Evolutionary conservation across 768 basidiomycete genomes (phyloP), one percentile per base, ranked within the genome.

Genomic region (Hygrocybe coccinea): DNA sequence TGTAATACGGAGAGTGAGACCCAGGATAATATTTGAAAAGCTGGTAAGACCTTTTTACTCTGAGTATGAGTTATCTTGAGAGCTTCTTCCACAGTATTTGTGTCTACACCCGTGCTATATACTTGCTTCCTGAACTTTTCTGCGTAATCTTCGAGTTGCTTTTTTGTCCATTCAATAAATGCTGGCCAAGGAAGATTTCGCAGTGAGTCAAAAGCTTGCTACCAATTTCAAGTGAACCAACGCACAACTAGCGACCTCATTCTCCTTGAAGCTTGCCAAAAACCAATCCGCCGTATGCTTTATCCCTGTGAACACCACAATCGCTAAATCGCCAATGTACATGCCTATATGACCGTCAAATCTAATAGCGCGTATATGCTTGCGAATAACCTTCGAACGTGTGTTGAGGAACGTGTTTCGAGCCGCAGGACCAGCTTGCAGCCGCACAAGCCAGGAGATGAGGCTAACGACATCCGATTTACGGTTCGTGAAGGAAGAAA

Each of bases 211-310:
- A 48, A 59, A 35, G 54, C 33, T 33, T n/a, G 11, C 50, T 36
- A 22, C 22, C 22, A 39, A 22, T 21, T 41, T n/a, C 11, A 29
- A 22, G 46, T 43, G 33, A 21, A 51, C 52, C 47, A 0, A 77
- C 91, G 59, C 62, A 95, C 95, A 82, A 56, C 92, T 95, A 0
- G 95, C 88, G 59, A 91, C 90, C 60, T 93, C 86, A 66, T 97
- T 94, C 70, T 97, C 97, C 69, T 87, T 90, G 72, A 97, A 99
- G 55, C 92, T 94, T 1, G 88, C 86, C 61, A 97, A 76, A 70
- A 91, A 99, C 97, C 97, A 99, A 71, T 99, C 95, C 12, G 91
- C 91, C 1, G 95, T 97, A 65, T 98, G 92, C 67, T 97, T 95
- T 67, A 99, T 89, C 1, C 91, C 86, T 0, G 94, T 97, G 64